Conservation (phyloP, 108 stramenopile genomes). For the Pelagomonas calceolata region DNA sequence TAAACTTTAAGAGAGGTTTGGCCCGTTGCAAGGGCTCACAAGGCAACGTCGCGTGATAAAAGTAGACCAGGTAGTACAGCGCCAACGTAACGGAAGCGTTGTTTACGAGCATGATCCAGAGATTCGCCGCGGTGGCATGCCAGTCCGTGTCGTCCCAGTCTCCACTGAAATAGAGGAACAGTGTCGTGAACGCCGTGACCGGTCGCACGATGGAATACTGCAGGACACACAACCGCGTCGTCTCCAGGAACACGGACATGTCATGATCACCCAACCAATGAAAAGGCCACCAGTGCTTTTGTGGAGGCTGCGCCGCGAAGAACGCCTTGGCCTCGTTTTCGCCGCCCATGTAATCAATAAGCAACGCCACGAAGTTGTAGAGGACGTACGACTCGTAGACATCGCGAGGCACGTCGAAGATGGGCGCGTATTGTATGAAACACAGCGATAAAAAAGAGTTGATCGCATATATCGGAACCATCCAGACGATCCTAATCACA, state of each 20-base stretch:
- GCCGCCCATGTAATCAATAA: slow-evolving; percentile 35
- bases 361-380: slow-evolving; percentile 37
- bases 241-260: background rate
- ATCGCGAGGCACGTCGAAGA: slow-evolving; percentile 25
- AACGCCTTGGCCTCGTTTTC: slow-evolving; percentile 17
- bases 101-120: slow-evolving; percentile 23
- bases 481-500: slow-evolving; percentile 6
- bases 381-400: slow-evolving; percentile 44
- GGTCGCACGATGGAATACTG: slow-evolving; percentile 43
- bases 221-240: slow-evolving; percentile 14
- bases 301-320: slow-evolving; percentile 2
- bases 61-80: slow-evolving; percentile 43
- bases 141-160: slow-evolving; percentile 12
- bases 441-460: slow-evolving; percentile 12
- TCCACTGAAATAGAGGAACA: slow-evolving; percentile 19
- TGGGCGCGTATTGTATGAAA: background rate
- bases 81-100: slow-evolving; percentile 36
- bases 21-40: slow-evolving; percentile 22
- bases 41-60: slow-evolving; percentile 32
- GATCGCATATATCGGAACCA: slow-evolving; percentile 20
- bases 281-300: slow-evolving; percentile 8
- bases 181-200: slow-evolving; percentile 27
- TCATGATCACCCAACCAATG: background rate
- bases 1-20: slow-evolving; percentile 34
- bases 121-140: background rate